Percentiles rank a stretch among this genome's conserved stretches.
phyloP scores from a whole-genome alignment of 2,329 filamentous ascomycete species.

The Trichoderma arundinaceum region DNA sequence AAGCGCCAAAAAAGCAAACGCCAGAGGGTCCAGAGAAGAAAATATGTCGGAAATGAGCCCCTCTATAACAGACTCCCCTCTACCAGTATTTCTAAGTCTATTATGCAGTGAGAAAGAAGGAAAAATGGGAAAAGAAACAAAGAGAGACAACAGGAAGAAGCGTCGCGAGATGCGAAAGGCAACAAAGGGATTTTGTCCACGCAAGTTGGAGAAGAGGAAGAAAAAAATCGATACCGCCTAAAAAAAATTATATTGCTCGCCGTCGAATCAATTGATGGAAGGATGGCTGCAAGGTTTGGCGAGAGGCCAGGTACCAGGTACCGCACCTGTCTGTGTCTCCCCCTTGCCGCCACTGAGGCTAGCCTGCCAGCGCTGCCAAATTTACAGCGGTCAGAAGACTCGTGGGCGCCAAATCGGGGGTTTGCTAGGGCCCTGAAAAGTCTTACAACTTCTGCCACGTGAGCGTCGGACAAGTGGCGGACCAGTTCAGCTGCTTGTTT shows the following conservation, averaged over 20 bases:
- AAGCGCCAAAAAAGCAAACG: slow-evolving; percentile 30
- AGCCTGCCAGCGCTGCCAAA: neutral
- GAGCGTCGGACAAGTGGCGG: neutral
- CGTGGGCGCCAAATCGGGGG: neutral
- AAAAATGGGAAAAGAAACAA: slow-evolving; percentile 5
- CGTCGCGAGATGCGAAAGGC: neutral
- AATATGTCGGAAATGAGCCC: slow-evolving; percentile 30
- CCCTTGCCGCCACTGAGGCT: slow-evolving; percentile 15
- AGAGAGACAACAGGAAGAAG: neutral
- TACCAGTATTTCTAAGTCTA: slow-evolving; percentile 32
- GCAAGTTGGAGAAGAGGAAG: neutral
- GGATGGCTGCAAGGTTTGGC: slow-evolving; percentile 28
- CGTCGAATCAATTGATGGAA: slow-evolving; percentile 19
- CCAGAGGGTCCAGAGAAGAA: slow-evolving; percentile 11
- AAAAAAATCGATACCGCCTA: neutral
- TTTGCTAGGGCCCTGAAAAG: neutral
- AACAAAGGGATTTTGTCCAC: slow-evolving; percentile 8
- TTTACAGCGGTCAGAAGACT: slow-evolving; percentile 29
- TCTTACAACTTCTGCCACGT: slow-evolving; percentile 12
- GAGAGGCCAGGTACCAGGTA: slow-evolving; percentile 20
- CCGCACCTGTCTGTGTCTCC: neutral
- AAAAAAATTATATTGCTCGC: slow-evolving; percentile 25
- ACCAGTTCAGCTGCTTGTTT: too few species aligned
- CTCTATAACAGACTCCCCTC: slow-evolving; percentile 20
- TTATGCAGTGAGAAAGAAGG: slow-evolving; percentile 21